phyloP scores from a whole-genome alignment of 441 rosid genomes.

The Biscutella auriculata region DNA sequence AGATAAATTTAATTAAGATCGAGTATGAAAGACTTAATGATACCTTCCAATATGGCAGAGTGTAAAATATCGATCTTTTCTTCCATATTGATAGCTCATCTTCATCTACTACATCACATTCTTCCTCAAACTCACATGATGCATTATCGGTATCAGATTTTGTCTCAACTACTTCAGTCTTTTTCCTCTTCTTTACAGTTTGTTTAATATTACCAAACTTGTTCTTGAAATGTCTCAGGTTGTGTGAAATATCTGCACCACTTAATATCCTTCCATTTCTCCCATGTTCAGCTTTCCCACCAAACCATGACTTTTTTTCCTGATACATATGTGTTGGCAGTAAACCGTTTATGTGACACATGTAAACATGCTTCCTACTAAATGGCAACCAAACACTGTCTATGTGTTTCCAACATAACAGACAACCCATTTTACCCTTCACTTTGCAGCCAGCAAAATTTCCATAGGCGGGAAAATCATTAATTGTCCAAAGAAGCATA shows the following conservation, averaged over 20 bases:
- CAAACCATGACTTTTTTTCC: not conserved
- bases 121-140: too few relatives aligned
- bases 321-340: too few relatives aligned
- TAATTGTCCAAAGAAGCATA: not conserved
- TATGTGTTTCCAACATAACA: not conserved
- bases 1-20: not conserved
- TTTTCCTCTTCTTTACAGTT: too few relatives aligned
- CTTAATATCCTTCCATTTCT: too few relatives aligned
- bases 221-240: not conserved
- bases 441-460: not conserved
- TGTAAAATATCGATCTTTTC: not conserved
- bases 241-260: not conserved
- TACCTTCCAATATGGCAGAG: not conserved
- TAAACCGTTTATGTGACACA: not conserved
- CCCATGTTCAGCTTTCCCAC: too few relatives aligned
- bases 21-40: too few relatives aligned
- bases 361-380: not conserved
- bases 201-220: not conserved
- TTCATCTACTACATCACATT: not conserved
- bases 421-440: not conserved
- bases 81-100: not conserved
- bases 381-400: not conserved
- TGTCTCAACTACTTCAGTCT: not conserved
- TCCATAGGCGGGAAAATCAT: not conserved
- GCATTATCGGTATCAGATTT: too few relatives aligned